phyloP scores from a whole-genome alignment of 345 rosid species.

The Raphanus sativus region DNA sequence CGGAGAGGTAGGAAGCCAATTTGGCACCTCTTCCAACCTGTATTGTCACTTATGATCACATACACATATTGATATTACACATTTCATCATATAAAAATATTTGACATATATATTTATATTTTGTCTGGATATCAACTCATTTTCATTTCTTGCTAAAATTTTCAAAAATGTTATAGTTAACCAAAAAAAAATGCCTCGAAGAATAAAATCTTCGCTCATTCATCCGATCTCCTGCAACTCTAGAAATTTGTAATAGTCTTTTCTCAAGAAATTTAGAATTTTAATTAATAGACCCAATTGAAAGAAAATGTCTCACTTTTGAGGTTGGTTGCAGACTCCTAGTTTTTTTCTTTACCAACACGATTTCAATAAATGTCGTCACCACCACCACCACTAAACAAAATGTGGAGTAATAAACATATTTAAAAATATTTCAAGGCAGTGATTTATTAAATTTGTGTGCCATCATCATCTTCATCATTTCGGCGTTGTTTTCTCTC shows the following conservation, averaged over 20 bases:
- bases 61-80: not conserved
- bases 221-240: not conserved
- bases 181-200: not conserved
- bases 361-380: not conserved
- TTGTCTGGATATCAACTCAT: not conserved
- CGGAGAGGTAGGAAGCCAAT: conserved; percentile 16
- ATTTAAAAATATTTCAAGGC: not conserved
- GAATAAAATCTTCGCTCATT: not conserved
- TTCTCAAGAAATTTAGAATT: no score
- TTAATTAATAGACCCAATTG: not conserved
- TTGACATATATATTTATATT: not conserved
- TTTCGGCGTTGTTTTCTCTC: conserved; percentile 4
- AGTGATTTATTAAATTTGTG: not conserved
- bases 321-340: not conserved
- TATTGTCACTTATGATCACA: conserved; percentile 18
- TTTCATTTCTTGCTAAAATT: not conserved
- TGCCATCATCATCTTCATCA: not conserved
- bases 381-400: not conserved
- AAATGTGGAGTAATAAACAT: not conserved
- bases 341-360: conserved; percentile 3
- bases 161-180: not conserved
- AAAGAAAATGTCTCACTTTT: not conserved
- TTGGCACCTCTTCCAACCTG: conserved; percentile 38
- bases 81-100: not conserved
- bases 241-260: not conserved